Evolutionary conservation across 2,329 filamentous ascomycete species (phyloP).

Genomic region (Diaporthe longicolla): DNA sequence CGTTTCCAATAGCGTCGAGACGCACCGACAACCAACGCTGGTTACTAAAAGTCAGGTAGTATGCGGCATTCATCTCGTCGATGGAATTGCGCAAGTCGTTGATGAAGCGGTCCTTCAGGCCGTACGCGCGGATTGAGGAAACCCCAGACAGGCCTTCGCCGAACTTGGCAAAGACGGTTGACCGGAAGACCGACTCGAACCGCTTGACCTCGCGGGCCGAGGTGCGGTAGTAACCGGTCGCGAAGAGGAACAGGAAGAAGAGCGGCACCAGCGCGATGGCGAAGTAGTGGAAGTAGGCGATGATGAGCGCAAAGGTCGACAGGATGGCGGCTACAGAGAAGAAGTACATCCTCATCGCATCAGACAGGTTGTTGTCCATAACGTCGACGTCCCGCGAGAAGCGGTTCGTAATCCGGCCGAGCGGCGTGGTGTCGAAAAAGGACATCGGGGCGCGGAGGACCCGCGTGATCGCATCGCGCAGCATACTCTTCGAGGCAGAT

Average conservation of each 20-base stretch:
- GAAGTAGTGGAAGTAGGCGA: slow-evolving; percentile 96
- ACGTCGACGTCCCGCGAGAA: slow-evolving; percentile 96
- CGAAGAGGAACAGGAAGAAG: slow-evolving; percentile 82
- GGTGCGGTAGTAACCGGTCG: slow-evolving; percentile 88
- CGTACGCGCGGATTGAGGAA: slow-evolving; percentile 90
- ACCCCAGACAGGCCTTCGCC: slow-evolving; percentile 88
- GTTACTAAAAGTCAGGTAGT: slow-evolving; percentile 95
- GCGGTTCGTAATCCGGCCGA: slow-evolving; percentile 95
- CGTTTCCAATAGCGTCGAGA: slow-evolving; percentile 85
- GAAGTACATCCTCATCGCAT: slow-evolving; percentile 93
- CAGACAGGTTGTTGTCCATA: slow-evolving; percentile 93
- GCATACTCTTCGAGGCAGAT: slow-evolving; percentile 83
- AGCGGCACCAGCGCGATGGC: slow-evolving; percentile 74
- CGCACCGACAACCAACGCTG: slow-evolving; percentile 93
- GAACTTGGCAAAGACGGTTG: slow-evolving; percentile 90
- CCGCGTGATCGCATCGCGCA: slow-evolving; percentile 82
- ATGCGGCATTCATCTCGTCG: slow-evolving; percentile 93
- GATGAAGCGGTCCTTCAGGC: slow-evolving; percentile 82
- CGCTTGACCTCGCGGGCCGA: slow-evolving; percentile 96
- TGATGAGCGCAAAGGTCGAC: slow-evolving; percentile 89
- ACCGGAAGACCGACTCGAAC: slow-evolving; percentile 90
- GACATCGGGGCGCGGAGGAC: slow-evolving; percentile 84
- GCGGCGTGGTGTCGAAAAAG: slow-evolving; percentile 96
- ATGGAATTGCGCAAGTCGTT: slow-evolving; percentile 78
- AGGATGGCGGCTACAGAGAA: slow-evolving; percentile 86